Conservation (phyloP, 768 basidiomycete species). For the Dioszegia hungarica region DNA sequence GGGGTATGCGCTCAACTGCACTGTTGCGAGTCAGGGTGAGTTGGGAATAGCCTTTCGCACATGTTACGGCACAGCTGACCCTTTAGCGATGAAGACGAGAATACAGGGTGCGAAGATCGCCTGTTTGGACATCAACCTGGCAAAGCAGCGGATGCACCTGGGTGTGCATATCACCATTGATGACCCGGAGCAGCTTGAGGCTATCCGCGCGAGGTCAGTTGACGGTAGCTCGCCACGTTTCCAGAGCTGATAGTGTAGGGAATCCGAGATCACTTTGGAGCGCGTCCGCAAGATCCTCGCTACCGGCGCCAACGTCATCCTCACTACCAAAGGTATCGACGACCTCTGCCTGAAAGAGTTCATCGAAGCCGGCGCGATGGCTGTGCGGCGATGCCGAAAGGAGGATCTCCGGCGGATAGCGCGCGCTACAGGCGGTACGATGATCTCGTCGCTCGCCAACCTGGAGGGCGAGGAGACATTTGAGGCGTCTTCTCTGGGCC, state of each 20-base stretch:
- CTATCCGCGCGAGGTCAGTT: constrained; percentile 81
- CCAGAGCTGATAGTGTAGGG: constrained; percentile 51
- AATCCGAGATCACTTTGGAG: constrained; percentile 92
- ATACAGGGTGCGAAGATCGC: constrained; percentile 93
- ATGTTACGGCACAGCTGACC: not conserved
- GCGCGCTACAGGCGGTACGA: constrained; percentile 89
- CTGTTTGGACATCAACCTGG: constrained; percentile 95
- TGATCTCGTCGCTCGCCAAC: constrained; percentile 88
- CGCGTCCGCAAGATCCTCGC: constrained; percentile 92
- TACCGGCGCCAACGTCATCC: constrained; percentile 89
- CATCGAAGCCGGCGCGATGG: constrained; percentile 98
- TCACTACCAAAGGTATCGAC: constrained; percentile 98
- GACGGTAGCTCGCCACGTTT: not conserved
- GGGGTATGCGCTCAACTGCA: constrained; percentile 97
- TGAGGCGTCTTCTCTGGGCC: constrained; percentile 82
- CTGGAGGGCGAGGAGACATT: constrained; percentile 97
- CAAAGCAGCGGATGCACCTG: constrained; percentile 94
- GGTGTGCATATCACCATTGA: constrained; percentile 97
- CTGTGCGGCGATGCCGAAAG: constrained; percentile 92
- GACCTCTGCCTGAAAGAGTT: constrained; percentile 98
- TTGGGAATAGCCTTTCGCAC: not conserved
- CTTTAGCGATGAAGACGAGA: constrained; percentile 90
- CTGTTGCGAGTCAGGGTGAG: constrained; percentile 94
- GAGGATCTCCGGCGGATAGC: constrained; percentile 96
- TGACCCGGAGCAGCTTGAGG: constrained; percentile 91